A percentile compares a stretch with the other conserved stretches of the same genome.
These are phyloP conservation scores for Trametopsis cervina DNA, from an alignment of 768 basidiomycete species.

Conservation along the genomic window DNA sequence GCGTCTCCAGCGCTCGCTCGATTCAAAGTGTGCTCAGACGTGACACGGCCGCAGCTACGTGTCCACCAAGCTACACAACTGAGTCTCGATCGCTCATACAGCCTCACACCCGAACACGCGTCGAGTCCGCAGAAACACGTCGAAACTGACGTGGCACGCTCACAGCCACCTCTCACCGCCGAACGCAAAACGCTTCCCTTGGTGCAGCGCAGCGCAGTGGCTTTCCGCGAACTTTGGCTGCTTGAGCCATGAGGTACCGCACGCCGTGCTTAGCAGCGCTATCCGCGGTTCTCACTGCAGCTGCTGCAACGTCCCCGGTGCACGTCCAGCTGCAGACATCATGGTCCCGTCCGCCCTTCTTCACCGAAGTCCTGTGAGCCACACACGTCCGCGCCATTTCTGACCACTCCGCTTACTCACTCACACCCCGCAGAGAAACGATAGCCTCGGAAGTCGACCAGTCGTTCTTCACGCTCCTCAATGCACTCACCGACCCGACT, in stretches of 20 bases:
- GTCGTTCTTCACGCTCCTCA: constrained; percentile 71
- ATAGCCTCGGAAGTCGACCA: constrained; percentile 64
- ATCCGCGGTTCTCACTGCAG: not conserved
- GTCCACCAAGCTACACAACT: too few species aligned
- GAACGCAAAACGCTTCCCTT: too few species aligned
- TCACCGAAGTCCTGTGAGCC: constrained; percentile 27
- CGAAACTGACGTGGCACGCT: too few species aligned
- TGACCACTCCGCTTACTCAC: constrained; percentile 2
- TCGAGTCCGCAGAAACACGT: too few species aligned
- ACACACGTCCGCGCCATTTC: not conserved
- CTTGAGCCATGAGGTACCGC: not conserved
- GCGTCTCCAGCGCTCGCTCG: too few species aligned
- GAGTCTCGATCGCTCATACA: too few species aligned
- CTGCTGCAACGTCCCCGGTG: constrained; percentile 24
- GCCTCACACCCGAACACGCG: too few species aligned
- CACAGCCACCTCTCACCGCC: too few species aligned
- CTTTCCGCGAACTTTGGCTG: too few species aligned
- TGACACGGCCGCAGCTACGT: too few species aligned
- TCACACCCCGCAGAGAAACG: constrained; percentile 58
- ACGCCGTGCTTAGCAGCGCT: not conserved
- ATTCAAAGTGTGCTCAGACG: too few species aligned
- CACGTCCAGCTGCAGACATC: constrained; percentile 30
- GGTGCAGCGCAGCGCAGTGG: too few species aligned
- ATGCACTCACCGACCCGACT: constrained; percentile 52
- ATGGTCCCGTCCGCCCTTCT: constrained; percentile 27